These are phyloP conservation scores for Yarrowia sp. DNA, from an alignment of 805 yeast species.

Conservation along the genomic window DNA sequence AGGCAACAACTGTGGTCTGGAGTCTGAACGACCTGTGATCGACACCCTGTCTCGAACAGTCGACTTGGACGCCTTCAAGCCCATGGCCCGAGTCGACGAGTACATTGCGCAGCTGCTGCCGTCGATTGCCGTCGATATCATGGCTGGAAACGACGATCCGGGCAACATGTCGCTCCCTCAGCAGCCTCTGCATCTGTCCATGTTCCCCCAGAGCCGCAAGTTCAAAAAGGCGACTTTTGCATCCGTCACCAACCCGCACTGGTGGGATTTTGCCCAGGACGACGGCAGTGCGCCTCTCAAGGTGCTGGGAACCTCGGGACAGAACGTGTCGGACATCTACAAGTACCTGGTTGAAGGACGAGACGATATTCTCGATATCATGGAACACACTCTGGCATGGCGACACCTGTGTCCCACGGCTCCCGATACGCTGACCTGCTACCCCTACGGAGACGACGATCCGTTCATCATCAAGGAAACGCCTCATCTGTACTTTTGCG, in stretches of 20 bases:
- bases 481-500: slow-evolving; percentile 87
- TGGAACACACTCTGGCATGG: slow-evolving; percentile 79
- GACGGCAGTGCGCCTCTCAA: slow-evolving; percentile 48
- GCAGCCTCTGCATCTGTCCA: slow-evolving; percentile 82
- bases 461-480: slow-evolving; percentile 79
- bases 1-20: slow-evolving; percentile 9
- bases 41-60: slow-evolving; percentile 3
- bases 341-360: slow-evolving; percentile 62
- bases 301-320: slow-evolving; percentile 81
- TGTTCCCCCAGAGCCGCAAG: slow-evolving; percentile 60
- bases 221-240: slow-evolving; percentile 55
- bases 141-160: slow-evolving; percentile 90
- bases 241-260: slow-evolving; percentile 73
- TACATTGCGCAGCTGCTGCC: slow-evolving; percentile 63
- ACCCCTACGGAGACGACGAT: slow-evolving; percentile 77
- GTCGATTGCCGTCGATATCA: slow-evolving; percentile 70
- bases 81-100: slow-evolving; percentile 56
- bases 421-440: slow-evolving; percentile 92
- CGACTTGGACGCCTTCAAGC: slow-evolving; percentile 41
- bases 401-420: slow-evolving; percentile 92
- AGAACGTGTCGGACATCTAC: slow-evolving; percentile 77
- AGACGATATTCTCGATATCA: slow-evolving; percentile 57
- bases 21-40: slow-evolving; percentile 21
- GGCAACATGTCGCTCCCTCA: slow-evolving; percentile 87
- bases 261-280: slow-evolving; percentile 63